phyloP scores from a whole-genome alignment of 768 basidiomycete species.

The Tulasnella sp. region DNA sequence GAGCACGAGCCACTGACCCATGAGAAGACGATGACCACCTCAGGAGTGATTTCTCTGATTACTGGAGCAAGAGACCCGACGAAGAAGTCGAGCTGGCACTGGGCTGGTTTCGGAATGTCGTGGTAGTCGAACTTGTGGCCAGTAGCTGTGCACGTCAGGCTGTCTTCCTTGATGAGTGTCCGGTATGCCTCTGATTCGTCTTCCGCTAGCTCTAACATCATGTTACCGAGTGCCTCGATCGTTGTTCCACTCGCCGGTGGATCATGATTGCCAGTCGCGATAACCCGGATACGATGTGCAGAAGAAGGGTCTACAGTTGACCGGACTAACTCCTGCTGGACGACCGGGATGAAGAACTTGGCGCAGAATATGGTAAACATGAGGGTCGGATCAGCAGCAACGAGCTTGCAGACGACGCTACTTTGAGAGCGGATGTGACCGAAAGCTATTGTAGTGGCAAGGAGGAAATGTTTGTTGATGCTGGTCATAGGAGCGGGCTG shows the following conservation, averaged over 20 bases:
- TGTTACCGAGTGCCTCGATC: not conserved
- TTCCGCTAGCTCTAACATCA: not conserved
- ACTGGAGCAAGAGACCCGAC: not conserved
- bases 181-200: not conserved
- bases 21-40: not conserved
- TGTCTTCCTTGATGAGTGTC: not conserved
- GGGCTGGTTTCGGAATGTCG: not conserved
- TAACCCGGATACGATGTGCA: not conserved
- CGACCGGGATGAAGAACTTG: not conserved
- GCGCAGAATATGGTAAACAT: constrained; percentile 1
- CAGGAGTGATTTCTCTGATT: constrained; percentile 4
- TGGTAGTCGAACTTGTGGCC: not conserved
- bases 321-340: not conserved
- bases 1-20: not conserved
- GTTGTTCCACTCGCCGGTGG: not conserved
- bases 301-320: not conserved
- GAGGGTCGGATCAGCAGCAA: not conserved
- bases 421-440: not conserved
- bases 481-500: no score
- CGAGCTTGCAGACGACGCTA: not conserved
- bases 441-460: not conserved
- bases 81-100: constrained; percentile 3
- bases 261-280: not conserved
- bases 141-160: not conserved
- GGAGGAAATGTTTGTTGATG: constrained; percentile 3